Evolutionary conservation across 2,329 filamentous ascomycete genomes (phyloP).

Genomic region (Zopfia rhizophila): DNA sequence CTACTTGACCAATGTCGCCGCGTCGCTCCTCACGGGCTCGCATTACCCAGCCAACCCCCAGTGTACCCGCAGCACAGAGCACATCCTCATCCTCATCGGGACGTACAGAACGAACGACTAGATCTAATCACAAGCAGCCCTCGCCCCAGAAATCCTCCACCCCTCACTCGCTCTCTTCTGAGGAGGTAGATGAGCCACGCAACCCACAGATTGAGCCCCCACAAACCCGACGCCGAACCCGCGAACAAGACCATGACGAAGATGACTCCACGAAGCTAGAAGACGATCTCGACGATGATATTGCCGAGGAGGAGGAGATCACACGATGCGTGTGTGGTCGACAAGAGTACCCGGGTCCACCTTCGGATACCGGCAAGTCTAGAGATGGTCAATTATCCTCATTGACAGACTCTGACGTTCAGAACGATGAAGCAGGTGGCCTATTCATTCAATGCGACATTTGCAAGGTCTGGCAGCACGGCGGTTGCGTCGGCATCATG

Average conservation of each 20-base stretch:
- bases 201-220: constrained; percentile 69
- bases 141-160: constrained; percentile 81
- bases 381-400: constrained; percentile 59
- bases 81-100: constrained; percentile 81
- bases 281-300: constrained; percentile 70
- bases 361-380: constrained; percentile 66
- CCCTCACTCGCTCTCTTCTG: constrained; percentile 76
- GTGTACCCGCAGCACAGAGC: constrained; percentile 75
- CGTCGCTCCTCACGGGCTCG: constrained; percentile 93
- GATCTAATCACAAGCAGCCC: constrained; percentile 75
- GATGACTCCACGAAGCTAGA: constrained; percentile 58
- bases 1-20: constrained; percentile 66
- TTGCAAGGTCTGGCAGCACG: constrained; percentile 99
- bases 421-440: constrained; percentile 82
- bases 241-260: constrained; percentile 75
- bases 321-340: constrained; percentile 95
- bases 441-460: constrained; percentile 98
- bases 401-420: constrained; percentile 63
- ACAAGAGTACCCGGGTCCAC: constrained; percentile 91
- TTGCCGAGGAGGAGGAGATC: constrained; percentile 79
- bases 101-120: constrained; percentile 78
- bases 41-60: constrained; percentile 73
- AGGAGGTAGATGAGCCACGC: constrained; percentile 69
- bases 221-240: constrained; percentile 81
- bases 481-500: constrained; percentile 96